These are phyloP conservation scores for Pittosporum tobira DNA, from an alignment of 129 eudicot species.

Conservation along the genomic window DNA sequence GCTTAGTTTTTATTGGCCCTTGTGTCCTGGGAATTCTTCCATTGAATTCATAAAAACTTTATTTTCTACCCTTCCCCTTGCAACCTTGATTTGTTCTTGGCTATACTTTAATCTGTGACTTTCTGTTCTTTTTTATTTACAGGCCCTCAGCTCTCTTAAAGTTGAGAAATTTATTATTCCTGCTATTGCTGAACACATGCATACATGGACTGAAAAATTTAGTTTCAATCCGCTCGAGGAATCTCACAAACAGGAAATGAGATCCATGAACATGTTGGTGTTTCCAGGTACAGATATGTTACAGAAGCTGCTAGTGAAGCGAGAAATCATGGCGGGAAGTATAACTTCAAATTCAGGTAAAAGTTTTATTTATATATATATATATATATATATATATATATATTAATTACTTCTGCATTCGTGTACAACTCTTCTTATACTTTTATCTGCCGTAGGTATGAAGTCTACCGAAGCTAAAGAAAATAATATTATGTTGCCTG, in stretches of 20 bases:
- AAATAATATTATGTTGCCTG: conserved; percentile 14
- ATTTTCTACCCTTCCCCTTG: not conserved
- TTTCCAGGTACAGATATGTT: conserved; percentile 91
- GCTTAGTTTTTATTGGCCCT: no score
- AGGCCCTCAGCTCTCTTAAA: conserved; percentile 64
- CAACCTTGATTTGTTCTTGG: not conserved
- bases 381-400: no score
- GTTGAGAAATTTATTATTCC: conserved; percentile 78
- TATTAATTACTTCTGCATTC: no score
- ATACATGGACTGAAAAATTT: conserved; percentile 74
- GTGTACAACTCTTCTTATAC: no score
- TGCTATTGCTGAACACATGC: conserved; percentile 81
- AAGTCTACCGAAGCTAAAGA: conserved; percentile 8
- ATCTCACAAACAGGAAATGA: conserved; percentile 57
- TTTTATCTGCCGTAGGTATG: not conserved
- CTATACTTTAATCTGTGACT: conserved; percentile 1
- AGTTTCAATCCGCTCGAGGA: conserved; percentile 61
- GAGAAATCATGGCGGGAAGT: conserved; percentile 24
- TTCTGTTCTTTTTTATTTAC: conserved; percentile 13
- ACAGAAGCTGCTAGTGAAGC: conserved; percentile 48
- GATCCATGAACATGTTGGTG: conserved; percentile 75
- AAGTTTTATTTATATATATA: no score
- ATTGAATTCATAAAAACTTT: no score
- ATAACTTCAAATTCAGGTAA: conserved; percentile 17
- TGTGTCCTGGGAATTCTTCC: no score